phyloP scores from a whole-genome alignment of 2,329 filamentous ascomycete genomes.

The Onygenales sp. region DNA sequence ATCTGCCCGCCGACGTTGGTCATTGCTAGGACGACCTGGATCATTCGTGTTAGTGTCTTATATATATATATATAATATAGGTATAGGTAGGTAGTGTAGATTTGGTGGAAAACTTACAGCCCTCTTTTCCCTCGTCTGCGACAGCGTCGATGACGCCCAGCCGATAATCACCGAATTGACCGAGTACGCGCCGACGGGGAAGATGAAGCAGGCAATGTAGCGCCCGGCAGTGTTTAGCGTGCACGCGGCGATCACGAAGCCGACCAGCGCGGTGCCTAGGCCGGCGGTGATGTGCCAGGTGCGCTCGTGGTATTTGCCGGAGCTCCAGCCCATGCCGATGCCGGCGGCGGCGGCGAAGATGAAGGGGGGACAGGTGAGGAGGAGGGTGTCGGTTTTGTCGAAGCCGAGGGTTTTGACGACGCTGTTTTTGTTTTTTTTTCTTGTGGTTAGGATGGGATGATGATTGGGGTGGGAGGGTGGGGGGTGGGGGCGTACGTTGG shows the following conservation, averaged over 20 bases:
- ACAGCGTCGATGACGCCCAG: conserved; percentile 33
- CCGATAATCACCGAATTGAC: conserved; percentile 34
- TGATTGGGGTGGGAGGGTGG: conserved; percentile 18
- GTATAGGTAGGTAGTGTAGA: too few relatives aligned
- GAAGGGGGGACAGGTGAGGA: conserved; percentile 44
- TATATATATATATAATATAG: background rate
- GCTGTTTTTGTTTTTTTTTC: conserved; percentile 20
- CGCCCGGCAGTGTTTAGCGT: conserved; percentile 20
- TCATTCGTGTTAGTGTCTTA: background rate
- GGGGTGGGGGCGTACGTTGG: conserved; percentile 17
- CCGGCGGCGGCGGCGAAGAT: conserved; percentile 40
- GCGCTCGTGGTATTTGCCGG: conserved; percentile 32
- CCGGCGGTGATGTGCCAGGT: conserved; percentile 22
- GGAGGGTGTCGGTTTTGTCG: conserved; percentile 38
- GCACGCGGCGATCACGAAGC: conserved; percentile 21
- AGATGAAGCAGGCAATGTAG: conserved; percentile 23
- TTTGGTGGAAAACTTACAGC: conserved; percentile 19
- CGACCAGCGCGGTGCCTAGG: conserved; percentile 18
- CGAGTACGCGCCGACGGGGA: conserved; percentile 24
- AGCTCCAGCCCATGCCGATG: conserved; percentile 41
- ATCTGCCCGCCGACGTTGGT: conserved; percentile 34
- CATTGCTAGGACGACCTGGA: conserved; percentile 23
- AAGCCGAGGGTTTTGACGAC: conserved; percentile 41
- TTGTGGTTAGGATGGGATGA: background rate
- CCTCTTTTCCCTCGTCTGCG: conserved; percentile 35